Percentiles rank a stretch among this genome's conserved stretches.
Evolutionary conservation across 2,329 filamentous ascomycete genomes (phyloP).

Genomic region (Leptographium procerum): DNA sequence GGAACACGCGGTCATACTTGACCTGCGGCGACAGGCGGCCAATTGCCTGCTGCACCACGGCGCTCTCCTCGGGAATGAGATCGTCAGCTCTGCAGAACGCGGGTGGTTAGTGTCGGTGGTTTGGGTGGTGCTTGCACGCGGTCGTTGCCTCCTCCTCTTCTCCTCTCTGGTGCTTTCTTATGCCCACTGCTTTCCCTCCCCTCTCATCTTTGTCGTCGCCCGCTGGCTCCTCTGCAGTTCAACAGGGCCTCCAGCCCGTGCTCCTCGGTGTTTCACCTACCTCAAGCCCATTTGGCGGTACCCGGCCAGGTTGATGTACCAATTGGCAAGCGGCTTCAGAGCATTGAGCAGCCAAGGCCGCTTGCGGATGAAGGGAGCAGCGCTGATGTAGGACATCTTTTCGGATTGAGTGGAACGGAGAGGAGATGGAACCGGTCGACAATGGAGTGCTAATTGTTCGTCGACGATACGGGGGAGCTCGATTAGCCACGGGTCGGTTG

Average conservation of each 20-base stretch:
- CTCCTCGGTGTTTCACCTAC: conserved; percentile 5
- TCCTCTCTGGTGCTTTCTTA: background rate
- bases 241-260: background rate
- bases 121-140: background rate
- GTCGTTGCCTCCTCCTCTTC: background rate
- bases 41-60: conserved; percentile 74
- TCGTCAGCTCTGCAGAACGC: conserved; percentile 68
- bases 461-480: background rate
- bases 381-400: conserved; percentile 53
- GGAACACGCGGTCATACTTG: conserved; percentile 94
- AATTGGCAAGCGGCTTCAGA: conserved; percentile 72
- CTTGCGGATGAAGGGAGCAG: conserved; percentile 67
- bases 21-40: conserved; percentile 84
- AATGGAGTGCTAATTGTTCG: background rate
- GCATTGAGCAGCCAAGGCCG: conserved; percentile 75
- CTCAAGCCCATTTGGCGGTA: conserved; percentile 15
- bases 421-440: background rate
- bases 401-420: background rate
- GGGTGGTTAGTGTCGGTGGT: background rate
- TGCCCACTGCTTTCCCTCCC: background rate
- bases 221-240: background rate
- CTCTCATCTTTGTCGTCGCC: background rate
- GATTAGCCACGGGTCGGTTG: conserved; percentile 1
- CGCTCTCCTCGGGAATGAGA: conserved; percentile 85
- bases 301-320: conserved; percentile 76